A percentile compares a stretch with the other conserved stretches of the same genome.
Evolutionary conservation across 1,284 basidiomycete genomes (phyloP).

Genomic region (Heterobasidion occidentale): DNA sequence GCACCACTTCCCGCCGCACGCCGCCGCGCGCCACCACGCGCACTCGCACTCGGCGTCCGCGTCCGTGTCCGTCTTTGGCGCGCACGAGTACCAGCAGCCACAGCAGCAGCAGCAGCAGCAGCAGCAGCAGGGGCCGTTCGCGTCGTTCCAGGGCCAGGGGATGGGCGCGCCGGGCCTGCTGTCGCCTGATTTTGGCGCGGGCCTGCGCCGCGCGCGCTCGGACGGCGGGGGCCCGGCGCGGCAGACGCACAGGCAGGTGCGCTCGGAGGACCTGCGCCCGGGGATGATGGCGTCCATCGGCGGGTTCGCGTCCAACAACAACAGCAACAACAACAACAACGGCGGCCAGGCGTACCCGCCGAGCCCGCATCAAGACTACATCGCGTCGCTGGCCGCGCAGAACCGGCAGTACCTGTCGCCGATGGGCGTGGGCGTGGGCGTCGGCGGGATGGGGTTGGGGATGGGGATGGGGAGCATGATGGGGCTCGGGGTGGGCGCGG

Average conservation of each 20-base stretch:
- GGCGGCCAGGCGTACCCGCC: slow-evolving; percentile 23
- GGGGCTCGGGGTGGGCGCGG: too few species aligned
- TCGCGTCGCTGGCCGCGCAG: slow-evolving; percentile 19
- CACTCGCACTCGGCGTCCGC: too few species aligned
- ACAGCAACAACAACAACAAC: neutral
- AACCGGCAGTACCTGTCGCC: slow-evolving; percentile 33
- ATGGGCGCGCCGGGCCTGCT: slow-evolving; percentile 30
- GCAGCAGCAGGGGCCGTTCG: neutral
- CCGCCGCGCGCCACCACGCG: slow-evolving; percentile 19
- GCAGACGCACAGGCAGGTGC: slow-evolving; percentile 18
- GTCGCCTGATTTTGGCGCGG: slow-evolving; percentile 30
- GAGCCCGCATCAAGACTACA: slow-evolving; percentile 35
- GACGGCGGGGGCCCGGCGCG: slow-evolving; percentile 33
- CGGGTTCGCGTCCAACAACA: neutral
- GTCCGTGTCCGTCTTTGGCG: slow-evolving; percentile 15
- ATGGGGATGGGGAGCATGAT: too few species aligned
- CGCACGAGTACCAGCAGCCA: neutral
- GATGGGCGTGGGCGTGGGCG: slow-evolving; percentile 10
- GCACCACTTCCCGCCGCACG: slow-evolving; percentile 16
- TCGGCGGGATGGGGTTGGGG: too few species aligned
- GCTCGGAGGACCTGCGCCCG: slow-evolving; percentile 42
- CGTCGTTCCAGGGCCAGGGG: neutral
- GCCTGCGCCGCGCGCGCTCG: slow-evolving; percentile 33
- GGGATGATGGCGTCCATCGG: slow-evolving; percentile 16
- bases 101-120: slow-evolving; percentile 7